phyloP scores from a whole-genome alignment of 306 rosid genomes.

The Arachis stenosperma region DNA sequence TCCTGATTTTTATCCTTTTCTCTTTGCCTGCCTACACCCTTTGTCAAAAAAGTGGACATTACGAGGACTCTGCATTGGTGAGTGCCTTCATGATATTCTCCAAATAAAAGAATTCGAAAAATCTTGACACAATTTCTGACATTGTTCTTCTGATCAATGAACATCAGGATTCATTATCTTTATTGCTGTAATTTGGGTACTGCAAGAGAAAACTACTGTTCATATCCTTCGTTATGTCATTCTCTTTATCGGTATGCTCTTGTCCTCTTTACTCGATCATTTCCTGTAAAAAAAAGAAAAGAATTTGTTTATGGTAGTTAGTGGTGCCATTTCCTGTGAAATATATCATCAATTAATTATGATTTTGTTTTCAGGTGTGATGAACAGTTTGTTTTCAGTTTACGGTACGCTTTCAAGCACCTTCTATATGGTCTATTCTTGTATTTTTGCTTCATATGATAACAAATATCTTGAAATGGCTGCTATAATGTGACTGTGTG shows the following conservation, averaged over 20 bases:
- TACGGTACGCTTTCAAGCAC: conserved; percentile 62
- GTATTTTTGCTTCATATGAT: conserved; percentile 25
- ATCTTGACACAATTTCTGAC: conserved; percentile 27
- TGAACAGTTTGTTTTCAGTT: conserved; percentile 98
- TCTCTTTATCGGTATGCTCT: conserved; percentile 78
- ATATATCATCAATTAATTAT: conserved; percentile 35
- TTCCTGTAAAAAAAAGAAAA: conserved; percentile 29
- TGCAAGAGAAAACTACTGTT: conserved; percentile 89
- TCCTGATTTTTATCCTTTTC: conserved; percentile 39
- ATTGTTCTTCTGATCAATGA: conserved; percentile 36
- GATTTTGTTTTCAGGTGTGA: conserved; percentile 78
- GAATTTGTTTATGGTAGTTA: conserved; percentile 27
- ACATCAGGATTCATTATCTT: conserved; percentile 82
- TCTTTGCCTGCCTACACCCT: conserved; percentile 22
- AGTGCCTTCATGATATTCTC: conserved; percentile 42
- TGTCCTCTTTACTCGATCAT: conserved; percentile 25
- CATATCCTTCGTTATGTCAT: conserved; percentile 84
- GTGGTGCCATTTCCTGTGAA: conserved; percentile 26
- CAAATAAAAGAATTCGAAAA: conserved; percentile 14
- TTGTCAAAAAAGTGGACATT: conserved; percentile 81
- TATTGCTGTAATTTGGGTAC: conserved; percentile 79
- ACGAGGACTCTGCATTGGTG: conserved; percentile 92
- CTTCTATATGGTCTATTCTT: conserved; percentile 28
- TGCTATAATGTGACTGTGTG: conserved; percentile 4
- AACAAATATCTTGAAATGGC: conserved; percentile 4